These are phyloP conservation scores for Tinospora cordifolia DNA, from an alignment of 164 flowering plant species.

Conservation along the genomic window DNA sequence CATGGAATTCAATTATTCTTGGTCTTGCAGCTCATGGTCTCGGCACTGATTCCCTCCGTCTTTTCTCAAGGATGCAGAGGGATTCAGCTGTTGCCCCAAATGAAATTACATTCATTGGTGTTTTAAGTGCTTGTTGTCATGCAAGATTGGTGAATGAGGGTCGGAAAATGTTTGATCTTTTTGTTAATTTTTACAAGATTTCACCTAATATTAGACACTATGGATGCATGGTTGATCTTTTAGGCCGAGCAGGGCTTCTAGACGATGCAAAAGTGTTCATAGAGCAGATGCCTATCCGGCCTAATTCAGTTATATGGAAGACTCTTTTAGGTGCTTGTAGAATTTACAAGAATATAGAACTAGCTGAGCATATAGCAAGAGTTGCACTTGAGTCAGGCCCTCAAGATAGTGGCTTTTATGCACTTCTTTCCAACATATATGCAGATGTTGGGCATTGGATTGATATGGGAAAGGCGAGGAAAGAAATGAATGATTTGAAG, in stretches of 20 bases:
- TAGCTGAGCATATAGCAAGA: constrained; percentile 12
- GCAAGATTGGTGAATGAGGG: constrained; percentile 7
- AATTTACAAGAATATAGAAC: constrained; percentile 9
- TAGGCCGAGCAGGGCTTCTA: constrained; percentile 13
- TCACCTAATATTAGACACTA: constrained; percentile 14
- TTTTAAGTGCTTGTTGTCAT: constrained; percentile 12
- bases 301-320: constrained; percentile 16
- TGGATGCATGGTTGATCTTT: constrained; percentile 13
- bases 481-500: no score
- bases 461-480: no score
- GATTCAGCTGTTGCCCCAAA: neutral
- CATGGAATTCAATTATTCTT: constrained; percentile 12
- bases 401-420: constrained; percentile 14
- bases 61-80: constrained; percentile 9
- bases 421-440: constrained; percentile 15
- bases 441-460: constrained; percentile 11
- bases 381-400: neutral
- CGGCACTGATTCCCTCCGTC: constrained; percentile 8
- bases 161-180: constrained; percentile 4
- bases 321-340: constrained; percentile 19
- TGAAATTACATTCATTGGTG: constrained; percentile 11
- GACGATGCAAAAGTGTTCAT: constrained; percentile 11
- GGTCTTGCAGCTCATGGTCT: constrained; percentile 17
- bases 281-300: constrained; percentile 15
- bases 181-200: constrained; percentile 6